A percentile compares a stretch with the other conserved stretches of the same genome.
These are phyloP conservation scores for Westerdykella ornata DNA, from an alignment of 2,329 filamentous ascomycete species.

Conservation along the genomic window DNA sequence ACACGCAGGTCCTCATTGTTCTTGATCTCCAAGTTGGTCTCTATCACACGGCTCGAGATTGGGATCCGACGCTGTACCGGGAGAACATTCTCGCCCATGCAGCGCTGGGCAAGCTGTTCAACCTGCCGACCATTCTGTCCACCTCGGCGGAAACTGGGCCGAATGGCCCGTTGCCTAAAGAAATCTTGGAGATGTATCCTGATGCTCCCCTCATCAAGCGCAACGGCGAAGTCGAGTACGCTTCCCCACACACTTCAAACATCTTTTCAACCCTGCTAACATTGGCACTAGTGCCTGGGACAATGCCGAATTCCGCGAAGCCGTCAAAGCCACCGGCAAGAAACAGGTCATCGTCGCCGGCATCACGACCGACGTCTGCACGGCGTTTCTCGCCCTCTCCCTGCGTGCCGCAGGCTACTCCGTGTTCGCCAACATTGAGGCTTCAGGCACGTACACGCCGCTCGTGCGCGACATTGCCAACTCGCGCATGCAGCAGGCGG, in stretches of 20 bases:
- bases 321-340: slow-evolving; percentile 58
- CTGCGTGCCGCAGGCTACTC: slow-evolving; percentile 64
- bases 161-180: slow-evolving; percentile 64
- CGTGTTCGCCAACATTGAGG: slow-evolving; percentile 68
- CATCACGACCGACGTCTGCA: slow-evolving; percentile 70
- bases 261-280: slow-evolving; percentile 5
- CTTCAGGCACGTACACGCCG: slow-evolving; percentile 58
- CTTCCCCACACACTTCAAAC: neutral
- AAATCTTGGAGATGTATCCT: slow-evolving; percentile 63
- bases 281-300: slow-evolving; percentile 56
- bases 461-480: slow-evolving; percentile 60
- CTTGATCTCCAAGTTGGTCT: slow-evolving; percentile 57
- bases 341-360: slow-evolving; percentile 66
- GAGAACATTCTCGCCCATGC: slow-evolving; percentile 64
- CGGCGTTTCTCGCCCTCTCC: slow-evolving; percentile 65
- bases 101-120: slow-evolving; percentile 58
- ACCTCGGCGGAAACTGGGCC: slow-evolving; percentile 63
- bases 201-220: slow-evolving; percentile 59
- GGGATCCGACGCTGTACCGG: slow-evolving; percentile 57
- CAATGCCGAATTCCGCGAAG: slow-evolving; percentile 59
- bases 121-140: slow-evolving; percentile 62
- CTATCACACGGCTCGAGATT: slow-evolving; percentile 58
- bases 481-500: slow-evolving; percentile 58
- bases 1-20: slow-evolving; percentile 47
- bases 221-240: slow-evolving; percentile 60